A percentile compares a stretch with the other conserved stretches of the same genome.
Conservation (phyloP, 306 rosid species). For the Datisca glomerata region DNA sequence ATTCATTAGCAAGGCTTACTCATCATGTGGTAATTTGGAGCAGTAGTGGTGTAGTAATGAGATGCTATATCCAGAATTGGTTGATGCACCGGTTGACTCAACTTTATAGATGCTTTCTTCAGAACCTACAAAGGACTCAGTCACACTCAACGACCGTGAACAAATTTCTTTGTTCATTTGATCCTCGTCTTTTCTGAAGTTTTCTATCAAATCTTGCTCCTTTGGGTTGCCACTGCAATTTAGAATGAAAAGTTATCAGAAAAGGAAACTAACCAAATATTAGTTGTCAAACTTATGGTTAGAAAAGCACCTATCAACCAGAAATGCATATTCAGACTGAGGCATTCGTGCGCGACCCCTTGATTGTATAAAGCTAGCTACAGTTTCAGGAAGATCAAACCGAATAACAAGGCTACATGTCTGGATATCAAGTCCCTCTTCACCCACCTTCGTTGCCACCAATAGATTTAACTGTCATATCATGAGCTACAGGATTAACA, state of each 20-base stretch:
- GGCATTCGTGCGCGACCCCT: slow-evolving; percentile 97
- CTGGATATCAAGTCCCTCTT: slow-evolving; percentile 98
- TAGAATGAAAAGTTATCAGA: slow-evolving; percentile 9
- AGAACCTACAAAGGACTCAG: slow-evolving; percentile 25
- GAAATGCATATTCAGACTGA: slow-evolving; percentile 75
- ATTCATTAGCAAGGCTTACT: slow-evolving; percentile 39
- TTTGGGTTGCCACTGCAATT: slow-evolving; percentile 53
- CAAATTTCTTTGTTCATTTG: slow-evolving; percentile 61
- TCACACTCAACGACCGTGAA: slow-evolving; percentile 46
- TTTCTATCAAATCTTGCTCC: slow-evolving; percentile 53
- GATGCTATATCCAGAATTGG: slow-evolving; percentile 60
- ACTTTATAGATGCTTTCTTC: slow-evolving; percentile 59
- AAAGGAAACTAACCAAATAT: slow-evolving; percentile 5
- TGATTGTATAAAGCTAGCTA: slow-evolving; percentile 97
- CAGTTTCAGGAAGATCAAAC: slow-evolving; percentile 96
- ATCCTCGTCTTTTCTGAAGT: slow-evolving; percentile 45
- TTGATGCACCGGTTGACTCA: slow-evolving; percentile 72
- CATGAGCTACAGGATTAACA: slow-evolving; percentile 18
- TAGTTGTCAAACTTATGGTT: slow-evolving; percentile 11
- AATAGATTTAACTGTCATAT: slow-evolving; percentile 67
- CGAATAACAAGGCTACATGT: slow-evolving; percentile 92
- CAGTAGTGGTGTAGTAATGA: slow-evolving; percentile 75
- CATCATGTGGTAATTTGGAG: slow-evolving; percentile 85
- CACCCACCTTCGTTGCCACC: slow-evolving; percentile 97
- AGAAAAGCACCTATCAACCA: slow-evolving; percentile 75